Conservation (phyloP, 2,329 filamentous ascomycete genomes). For the Lasiodiplodia gonubiensis region DNA sequence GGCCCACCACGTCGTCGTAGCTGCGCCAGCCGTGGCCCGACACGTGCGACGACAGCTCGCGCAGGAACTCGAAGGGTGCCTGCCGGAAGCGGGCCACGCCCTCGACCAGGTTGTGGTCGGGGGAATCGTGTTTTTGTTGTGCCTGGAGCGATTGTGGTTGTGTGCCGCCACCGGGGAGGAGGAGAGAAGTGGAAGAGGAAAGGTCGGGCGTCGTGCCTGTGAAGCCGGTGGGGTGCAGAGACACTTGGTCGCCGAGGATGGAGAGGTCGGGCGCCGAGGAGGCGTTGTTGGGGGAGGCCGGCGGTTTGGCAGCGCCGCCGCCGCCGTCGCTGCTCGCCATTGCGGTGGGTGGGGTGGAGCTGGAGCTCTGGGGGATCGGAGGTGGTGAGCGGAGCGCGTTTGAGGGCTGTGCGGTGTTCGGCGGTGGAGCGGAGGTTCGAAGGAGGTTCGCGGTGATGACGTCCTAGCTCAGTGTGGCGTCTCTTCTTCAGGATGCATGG, state of each 20-base stretch:
- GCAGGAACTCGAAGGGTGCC: conserved; percentile 77
- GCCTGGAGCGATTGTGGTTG: too few species aligned
- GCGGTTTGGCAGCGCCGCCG: background rate
- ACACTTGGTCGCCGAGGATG: conserved; percentile 53
- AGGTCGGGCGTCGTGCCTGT: background rate
- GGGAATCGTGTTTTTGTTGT: conserved; percentile 36
- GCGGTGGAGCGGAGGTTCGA: background rate
- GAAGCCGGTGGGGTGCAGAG: conserved; percentile 53
- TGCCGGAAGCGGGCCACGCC: conserved; percentile 87
- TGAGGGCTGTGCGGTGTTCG: too few species aligned
- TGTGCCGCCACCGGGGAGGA: too few species aligned
- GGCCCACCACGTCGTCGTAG: conserved; percentile 88
- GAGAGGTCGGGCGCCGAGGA: conserved; percentile 52
- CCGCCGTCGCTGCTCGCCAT: conserved; percentile 2
- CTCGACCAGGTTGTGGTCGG: conserved; percentile 75
- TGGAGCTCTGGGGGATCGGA: background rate
- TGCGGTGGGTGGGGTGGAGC: background rate
- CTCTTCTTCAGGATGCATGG: background rate
- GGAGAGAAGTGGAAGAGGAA: background rate
- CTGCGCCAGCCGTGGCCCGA: conserved; percentile 94
- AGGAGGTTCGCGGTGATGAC: background rate
- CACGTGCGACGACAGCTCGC: conserved; percentile 91
- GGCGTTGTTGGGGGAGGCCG: conserved; percentile 10
- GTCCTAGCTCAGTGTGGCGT: background rate
- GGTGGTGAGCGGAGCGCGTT: background rate